Base-by-base conservation (phyloP, 768 basidiomycete genomes). In the Tricholoma flavovirens region DNA sequence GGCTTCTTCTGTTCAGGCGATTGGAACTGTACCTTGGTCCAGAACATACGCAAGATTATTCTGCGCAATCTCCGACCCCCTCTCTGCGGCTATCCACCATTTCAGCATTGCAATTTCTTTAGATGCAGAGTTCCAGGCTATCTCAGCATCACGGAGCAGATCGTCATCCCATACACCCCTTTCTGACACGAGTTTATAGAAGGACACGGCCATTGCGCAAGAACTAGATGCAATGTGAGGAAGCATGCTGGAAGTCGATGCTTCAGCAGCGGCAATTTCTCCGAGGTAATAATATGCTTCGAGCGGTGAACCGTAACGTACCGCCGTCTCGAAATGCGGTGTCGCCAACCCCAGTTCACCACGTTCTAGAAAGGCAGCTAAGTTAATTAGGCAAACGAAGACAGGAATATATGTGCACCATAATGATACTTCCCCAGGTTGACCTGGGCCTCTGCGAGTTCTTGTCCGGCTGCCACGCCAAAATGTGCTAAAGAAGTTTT, bases 231-330 rank as follows among this genome's bases (percentile, higher is more conserved):
- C 75, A 19, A 83, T 69, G 51, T 81, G 77, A 9, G 73, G 56
- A 2, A 80, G 77, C 5, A 82, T 63, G 5, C 66, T 69, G 9
- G 73, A 60, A 19, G 69, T 73, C 15, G 76, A 75, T 7, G 82
- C 83, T 56, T 81, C 80, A 26, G 75, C 66, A 26, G 86, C 79
- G 59, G 97, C 84, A 12, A 97, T 85, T 60, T 87, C 82, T 21
- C 90, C 94, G 9, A 97, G 81, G 65, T 97, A 94, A 71, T 94
- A 96, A 71, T 90, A 96, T 1, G 95, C 89, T 67, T 99, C 95
- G 56, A 96, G 93, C 0, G 90, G 88, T 4, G 96, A 95, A 4
- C 96, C 97, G 60, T 83, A 79, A 1, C 89, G 83, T 48, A 96
- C 75, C 3, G 95, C 97, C 22, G 78, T 79, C 68, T 98, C 92